These are phyloP conservation scores for Annulohypoxylon moriforme DNA, from an alignment of 495 filamentous ascomycete species.

Conservation along the genomic window DNA sequence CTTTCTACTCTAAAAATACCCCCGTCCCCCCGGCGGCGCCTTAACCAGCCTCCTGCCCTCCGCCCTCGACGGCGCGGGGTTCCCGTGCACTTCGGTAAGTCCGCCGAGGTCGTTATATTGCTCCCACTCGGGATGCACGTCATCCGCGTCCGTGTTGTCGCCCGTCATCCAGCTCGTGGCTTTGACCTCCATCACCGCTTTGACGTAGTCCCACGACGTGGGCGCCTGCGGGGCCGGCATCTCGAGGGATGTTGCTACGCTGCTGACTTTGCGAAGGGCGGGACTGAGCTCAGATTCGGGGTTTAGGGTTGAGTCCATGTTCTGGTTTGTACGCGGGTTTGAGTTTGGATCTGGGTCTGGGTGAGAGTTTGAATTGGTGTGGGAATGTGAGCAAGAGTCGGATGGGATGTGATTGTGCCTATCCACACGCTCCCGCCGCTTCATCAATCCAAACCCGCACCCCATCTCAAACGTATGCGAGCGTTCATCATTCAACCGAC, in stretches of 20 bases:
- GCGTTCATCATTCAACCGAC: not conserved
- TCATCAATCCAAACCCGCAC: constrained; percentile 4
- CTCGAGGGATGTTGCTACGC: constrained; percentile 22
- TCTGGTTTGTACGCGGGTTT: too few relatives aligned
- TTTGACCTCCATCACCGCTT: constrained; percentile 39
- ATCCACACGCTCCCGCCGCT: constrained; percentile 9
- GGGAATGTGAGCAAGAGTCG: constrained; percentile 3
- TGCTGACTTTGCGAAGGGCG: constrained; percentile 33
- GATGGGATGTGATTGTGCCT: not conserved
- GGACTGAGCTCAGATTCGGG: not conserved
- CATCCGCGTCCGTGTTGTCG: not conserved
- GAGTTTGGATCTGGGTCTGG: too few relatives aligned
- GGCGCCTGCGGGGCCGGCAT: constrained; percentile 39
- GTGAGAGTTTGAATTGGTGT: not conserved
- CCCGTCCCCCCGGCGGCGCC: not conserved
- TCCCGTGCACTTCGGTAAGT: constrained; percentile 36
- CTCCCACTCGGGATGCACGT: constrained; percentile 49
- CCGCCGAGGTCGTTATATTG: constrained; percentile 51
- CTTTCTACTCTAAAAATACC: not conserved
- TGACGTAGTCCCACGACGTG: constrained; percentile 40
- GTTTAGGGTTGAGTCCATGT: not conserved
- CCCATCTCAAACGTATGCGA: not conserved
- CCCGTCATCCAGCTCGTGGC: constrained; percentile 24
- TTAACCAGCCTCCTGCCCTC: not conserved
- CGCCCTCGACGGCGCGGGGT: not conserved